Base-by-base conservation (phyloP, 1,284 basidiomycete genomes). In the Cystobasidiaceae sp. region DNA sequence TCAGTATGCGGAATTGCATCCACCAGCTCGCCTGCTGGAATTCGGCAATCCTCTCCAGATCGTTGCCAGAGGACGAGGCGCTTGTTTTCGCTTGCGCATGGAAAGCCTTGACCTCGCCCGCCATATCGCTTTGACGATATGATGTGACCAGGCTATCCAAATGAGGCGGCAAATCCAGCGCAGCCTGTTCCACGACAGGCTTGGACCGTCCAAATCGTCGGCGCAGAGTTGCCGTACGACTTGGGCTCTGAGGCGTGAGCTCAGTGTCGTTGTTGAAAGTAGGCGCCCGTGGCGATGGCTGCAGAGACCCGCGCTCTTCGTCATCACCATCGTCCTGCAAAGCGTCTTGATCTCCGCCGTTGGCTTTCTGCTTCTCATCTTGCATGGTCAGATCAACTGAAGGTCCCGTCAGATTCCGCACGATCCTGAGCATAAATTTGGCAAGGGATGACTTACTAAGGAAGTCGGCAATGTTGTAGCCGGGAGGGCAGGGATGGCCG, bases 401-500 rank as follows among this genome's bases (percentile, higher is more conserved):
- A 27, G 13, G 37, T n/a, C 28, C 4, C 11, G n/a, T n/a, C n/a
- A n/a, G n/a, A n/a, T n/a, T n/a, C n/a, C n/a, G n/a, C n/a, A n/a
- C n/a, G n/a, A n/a, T n/a, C n/a, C n/a, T n/a, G n/a, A n/a, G n/a
- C n/a, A n/a, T n/a, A n/a, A n/a, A n/a, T n/a, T n/a, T n/a, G n/a
- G n/a, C n/a, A n/a, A n/a, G n/a, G n/a, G n/a, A n/a, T 27, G 30
- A 82, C 87, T 67, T 74, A 90, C 90, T 96, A 67, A 96, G 79
- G 76, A 86, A 94, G 77, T 98, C 94, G 0, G 93, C 93, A 71
- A 97, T 89, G 75, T 98, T 98, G 79, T 93, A 97, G 0, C 94
- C 94, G n/a, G 85, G 80, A 7, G 94, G 94, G 75, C 94, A 98
- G 0, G 86, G 82, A 68, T 87, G 83, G 0, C 89, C 92, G 58